A percentile compares a stretch with the other conserved stretches of the same genome.
phyloP scores from a whole-genome alignment of 306 rosid species.

The Citrullus mucosospermus region DNA sequence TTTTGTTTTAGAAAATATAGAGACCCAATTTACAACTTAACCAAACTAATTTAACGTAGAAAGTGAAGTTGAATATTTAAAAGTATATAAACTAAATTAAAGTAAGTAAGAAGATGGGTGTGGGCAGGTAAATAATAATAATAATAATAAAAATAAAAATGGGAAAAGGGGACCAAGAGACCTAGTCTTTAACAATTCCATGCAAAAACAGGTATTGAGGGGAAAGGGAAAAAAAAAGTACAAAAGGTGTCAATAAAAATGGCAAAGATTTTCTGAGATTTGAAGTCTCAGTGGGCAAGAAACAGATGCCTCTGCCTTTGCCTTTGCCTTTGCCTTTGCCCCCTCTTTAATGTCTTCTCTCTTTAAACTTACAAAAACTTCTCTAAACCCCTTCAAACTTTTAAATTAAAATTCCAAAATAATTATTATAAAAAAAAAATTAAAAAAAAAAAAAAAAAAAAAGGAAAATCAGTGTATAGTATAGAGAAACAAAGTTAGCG shows the following conservation, averaged over 20 bases:
- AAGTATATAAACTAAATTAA: no score
- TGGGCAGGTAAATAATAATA: background rate
- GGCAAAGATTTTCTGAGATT: slow-evolving; percentile 16
- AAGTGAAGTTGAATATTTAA: no score
- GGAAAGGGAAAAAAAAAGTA: background rate
- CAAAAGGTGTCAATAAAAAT: slow-evolving; percentile 11
- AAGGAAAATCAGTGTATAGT: background rate
- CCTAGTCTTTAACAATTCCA: slow-evolving; percentile 9
- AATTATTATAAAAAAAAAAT: no score
- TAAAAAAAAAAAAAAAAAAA: no score
- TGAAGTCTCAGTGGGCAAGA: background rate
- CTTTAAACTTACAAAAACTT: background rate
- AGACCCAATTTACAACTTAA: no score
- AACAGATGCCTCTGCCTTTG: background rate
- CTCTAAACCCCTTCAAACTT: no score
- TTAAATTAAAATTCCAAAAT: no score
- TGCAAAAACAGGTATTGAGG: background rate
- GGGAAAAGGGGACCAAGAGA: background rate
- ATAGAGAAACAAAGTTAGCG: background rate
- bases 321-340: background rate
- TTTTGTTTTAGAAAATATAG: no score
- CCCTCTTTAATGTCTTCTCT: background rate
- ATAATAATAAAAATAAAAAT: no score
- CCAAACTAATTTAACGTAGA: no score
- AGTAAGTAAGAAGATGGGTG: no score